Evolutionary conservation across 2,329 filamentous ascomycete species (phyloP).

Genomic region (Corynespora cassiicola): DNA sequence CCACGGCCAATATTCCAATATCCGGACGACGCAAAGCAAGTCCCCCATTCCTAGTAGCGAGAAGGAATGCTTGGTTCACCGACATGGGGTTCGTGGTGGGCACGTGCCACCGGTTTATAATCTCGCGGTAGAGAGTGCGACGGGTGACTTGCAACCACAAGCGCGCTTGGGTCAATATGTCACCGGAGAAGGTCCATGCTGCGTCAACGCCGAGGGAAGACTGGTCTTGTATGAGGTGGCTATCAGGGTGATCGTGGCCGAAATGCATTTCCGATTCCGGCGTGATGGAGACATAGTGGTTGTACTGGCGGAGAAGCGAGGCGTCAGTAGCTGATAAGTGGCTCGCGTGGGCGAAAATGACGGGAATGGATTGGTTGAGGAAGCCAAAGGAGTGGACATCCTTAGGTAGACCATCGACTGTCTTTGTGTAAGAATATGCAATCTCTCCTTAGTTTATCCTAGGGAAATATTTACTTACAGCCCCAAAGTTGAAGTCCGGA

Average conservation of each 20-base stretch:
- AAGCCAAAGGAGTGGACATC: constrained; percentile 25
- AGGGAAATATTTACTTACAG: neutral
- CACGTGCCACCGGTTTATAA: constrained; percentile 51
- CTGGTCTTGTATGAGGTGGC: constrained; percentile 57
- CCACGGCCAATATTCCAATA: constrained; percentile 56
- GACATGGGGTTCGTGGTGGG: constrained; percentile 60
- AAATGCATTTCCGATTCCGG: constrained; percentile 67
- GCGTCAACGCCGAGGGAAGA: constrained; percentile 62
- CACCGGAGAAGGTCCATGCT: constrained; percentile 59
- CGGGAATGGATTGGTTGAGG: constrained; percentile 54
- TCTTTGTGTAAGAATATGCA: too few relatives aligned
- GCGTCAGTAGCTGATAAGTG: constrained; percentile 52
- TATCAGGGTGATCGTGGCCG: constrained; percentile 58
- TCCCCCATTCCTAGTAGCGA: constrained; percentile 61
- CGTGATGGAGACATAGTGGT: constrained; percentile 64
- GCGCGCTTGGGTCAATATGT: constrained; percentile 55
- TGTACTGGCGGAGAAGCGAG: constrained; percentile 53
- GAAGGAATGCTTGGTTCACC: constrained; percentile 61
- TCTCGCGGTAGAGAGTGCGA: constrained; percentile 46
- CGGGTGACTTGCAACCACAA: constrained; percentile 61
- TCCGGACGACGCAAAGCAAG: constrained; percentile 59
- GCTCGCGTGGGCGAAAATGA: constrained; percentile 61
- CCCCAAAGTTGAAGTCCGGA: neutral
- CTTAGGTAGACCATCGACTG: constrained; percentile 42
- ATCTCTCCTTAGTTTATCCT: too few relatives aligned